Conservation (phyloP, 2,329 filamentous ascomycete genomes). For the Thyridium curvatum region DNA sequence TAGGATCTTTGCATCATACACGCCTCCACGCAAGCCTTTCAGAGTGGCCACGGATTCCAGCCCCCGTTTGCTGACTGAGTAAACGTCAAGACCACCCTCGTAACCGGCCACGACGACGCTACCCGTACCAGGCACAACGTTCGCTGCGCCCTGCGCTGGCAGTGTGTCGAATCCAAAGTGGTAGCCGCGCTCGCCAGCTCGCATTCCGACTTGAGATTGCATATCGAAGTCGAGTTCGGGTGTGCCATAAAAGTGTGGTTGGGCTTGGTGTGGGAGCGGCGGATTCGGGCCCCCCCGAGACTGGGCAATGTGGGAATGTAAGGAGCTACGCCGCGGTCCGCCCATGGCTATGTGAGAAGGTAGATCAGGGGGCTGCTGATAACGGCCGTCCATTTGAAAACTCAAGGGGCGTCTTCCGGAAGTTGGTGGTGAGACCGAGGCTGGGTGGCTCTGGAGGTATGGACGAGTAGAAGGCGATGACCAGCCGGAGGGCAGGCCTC, state of each 20-base stretch:
- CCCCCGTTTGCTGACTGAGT: slow-evolving; percentile 65
- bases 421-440: slow-evolving; percentile 31
- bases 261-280: slow-evolving; percentile 68
- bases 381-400: slow-evolving; percentile 45
- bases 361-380: slow-evolving; percentile 29
- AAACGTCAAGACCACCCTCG: slow-evolving; percentile 73
- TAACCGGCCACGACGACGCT: slow-evolving; percentile 72
- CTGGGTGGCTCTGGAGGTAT: slow-evolving; percentile 35
- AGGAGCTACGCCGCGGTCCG: slow-evolving; percentile 36
- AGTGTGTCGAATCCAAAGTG: slow-evolving; percentile 78
- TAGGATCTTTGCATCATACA: slow-evolving; percentile 77
- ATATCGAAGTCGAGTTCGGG: slow-evolving; percentile 63
- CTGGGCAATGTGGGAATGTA: slow-evolving; percentile 43
- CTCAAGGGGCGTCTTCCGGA: slow-evolving; percentile 41
- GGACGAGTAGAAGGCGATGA: slow-evolving; percentile 32
- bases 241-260: slow-evolving; percentile 70
- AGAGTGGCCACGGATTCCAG: slow-evolving; percentile 64
- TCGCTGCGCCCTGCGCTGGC: slow-evolving; percentile 31
- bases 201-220: slow-evolving; percentile 44
- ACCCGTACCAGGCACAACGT: slow-evolving; percentile 35
- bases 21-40: slow-evolving; percentile 71
- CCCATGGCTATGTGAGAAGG: slow-evolving; percentile 27
- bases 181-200: slow-evolving; percentile 63
- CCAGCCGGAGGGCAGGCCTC: slow-evolving; percentile 36
- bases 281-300: slow-evolving; percentile 44